Evolutionary conservation across 768 basidiomycete species (phyloP), one percentile per base, ranked within the genome.

Genomic region (Suillus ampliporus): DNA sequence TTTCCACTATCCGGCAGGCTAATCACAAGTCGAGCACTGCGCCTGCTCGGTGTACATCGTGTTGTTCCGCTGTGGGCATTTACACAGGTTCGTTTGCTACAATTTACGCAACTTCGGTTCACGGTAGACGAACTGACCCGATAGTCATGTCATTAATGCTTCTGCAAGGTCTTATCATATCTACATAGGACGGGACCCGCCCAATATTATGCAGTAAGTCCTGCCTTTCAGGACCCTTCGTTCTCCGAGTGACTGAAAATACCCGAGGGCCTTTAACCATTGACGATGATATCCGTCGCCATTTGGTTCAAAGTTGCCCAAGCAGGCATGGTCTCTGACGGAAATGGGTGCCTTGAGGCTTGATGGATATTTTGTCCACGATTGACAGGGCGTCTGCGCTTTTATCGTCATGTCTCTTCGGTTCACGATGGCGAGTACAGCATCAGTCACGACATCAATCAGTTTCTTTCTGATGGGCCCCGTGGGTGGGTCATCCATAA

Each of bases 241-340:
- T 47, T 60, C 11, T n/a, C 23, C 9, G 35, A 41, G 28, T 35
- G 23, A 51, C 21, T n/a, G 21, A 40, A 44, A 19, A 38, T 54
- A 54, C 8, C 53, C 21, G 15, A 35, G 1, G 21, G 35, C 35
- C 14, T 21, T 37, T 35, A 5, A 52, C 53, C 35, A 51, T 19
- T 11, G 26, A 31, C 31, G 6, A 31, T 31, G 31, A 46, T 52
- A 46, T 44, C 47, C 82, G 81, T 21, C 26, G 79, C 79, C 17
- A 82, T 83, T 5, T 84, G 83, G 84, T 83, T 83, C 79, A 84
- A 84, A 67, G 77, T 84, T 17, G 76, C 76, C n/a, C 69, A 84
- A 61, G 50, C 72, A 34, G 84, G 84, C n/a, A 82, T 82, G 68
- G 76, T 74, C 11, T 63, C 77, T 3, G 77, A 76, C 57, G 83